Conservation (phyloP, 1,284 basidiomycete genomes). For the Earliella scabrosa region DNA sequence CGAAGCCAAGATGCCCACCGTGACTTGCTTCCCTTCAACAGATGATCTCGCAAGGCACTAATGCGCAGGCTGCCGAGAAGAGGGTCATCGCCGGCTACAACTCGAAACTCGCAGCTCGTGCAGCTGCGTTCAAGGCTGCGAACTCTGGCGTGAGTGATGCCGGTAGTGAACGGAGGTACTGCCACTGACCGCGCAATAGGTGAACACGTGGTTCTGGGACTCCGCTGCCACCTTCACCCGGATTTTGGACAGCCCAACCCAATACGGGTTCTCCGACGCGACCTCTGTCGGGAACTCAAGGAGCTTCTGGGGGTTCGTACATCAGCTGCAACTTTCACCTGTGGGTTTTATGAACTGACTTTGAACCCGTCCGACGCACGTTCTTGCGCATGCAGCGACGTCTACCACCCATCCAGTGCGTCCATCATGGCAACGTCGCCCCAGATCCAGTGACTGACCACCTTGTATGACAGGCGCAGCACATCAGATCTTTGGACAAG, state of each 20-base stretch:
- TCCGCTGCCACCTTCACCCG: constrained; percentile 53
- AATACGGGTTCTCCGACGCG: constrained; percentile 57
- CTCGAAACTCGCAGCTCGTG: constrained; percentile 45
- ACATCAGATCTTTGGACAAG: constrained; percentile 34
- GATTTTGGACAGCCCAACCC: constrained; percentile 50
- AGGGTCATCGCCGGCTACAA: constrained; percentile 57
- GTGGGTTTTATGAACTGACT: background rate
- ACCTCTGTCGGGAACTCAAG: constrained; percentile 50
- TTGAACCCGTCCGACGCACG: too few relatives aligned
- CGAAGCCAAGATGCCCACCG: too few relatives aligned
- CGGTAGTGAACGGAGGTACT: background rate
- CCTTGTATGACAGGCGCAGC: constrained; percentile 16
- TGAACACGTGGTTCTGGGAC: constrained; percentile 57
- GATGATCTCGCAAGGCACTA: constrained; percentile 51
- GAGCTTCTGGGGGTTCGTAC: constrained; percentile 60
- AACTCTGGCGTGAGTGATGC: constrained; percentile 45
- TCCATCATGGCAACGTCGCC: too few relatives aligned
- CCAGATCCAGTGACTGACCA: background rate
- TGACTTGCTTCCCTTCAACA: constrained; percentile 28
- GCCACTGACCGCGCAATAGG: too few relatives aligned
- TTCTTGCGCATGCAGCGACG: constrained; percentile 9
- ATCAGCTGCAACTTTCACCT: background rate
- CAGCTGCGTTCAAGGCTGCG: constrained; percentile 43
- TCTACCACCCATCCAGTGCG: constrained; percentile 13
- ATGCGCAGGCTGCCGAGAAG: constrained; percentile 47